Evolutionary conservation across 2,329 filamentous ascomycete species (phyloP).

Genomic region (Fusarium tuaranense): DNA sequence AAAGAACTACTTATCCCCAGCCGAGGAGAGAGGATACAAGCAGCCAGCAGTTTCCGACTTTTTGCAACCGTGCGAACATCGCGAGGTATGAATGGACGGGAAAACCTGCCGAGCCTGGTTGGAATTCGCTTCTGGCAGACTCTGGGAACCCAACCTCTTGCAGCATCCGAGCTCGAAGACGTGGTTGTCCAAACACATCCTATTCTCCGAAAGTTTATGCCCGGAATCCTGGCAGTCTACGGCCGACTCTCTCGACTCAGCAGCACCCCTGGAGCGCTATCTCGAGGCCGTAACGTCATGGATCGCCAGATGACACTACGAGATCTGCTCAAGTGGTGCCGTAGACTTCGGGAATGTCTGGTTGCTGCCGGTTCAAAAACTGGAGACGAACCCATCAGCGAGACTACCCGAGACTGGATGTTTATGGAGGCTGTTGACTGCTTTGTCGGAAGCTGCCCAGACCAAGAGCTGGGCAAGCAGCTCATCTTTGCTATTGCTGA

Average conservation of each 20-base stretch:
- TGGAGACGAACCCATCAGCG: slow-evolving; percentile 77
- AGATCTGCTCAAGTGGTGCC: slow-evolving; percentile 93
- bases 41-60: slow-evolving; percentile 86
- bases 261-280: slow-evolving; percentile 54
- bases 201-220: slow-evolving; percentile 71
- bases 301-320: slow-evolving; percentile 73
- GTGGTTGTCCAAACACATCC: slow-evolving; percentile 81
- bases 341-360: slow-evolving; percentile 77
- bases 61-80: slow-evolving; percentile 91
- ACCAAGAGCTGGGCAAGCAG: slow-evolving; percentile 67
- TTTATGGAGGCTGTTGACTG: slow-evolving; percentile 95
- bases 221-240: slow-evolving; percentile 71
- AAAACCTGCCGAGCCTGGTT: slow-evolving; percentile 79
- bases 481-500: slow-evolving; percentile 81
- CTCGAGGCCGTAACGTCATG: slow-evolving; percentile 56
- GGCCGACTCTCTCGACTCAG: slow-evolving; percentile 64
- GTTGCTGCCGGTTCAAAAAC: slow-evolving; percentile 70
- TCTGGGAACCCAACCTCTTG: slow-evolving; percentile 75
- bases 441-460: slow-evolving; percentile 85
- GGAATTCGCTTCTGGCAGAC: slow-evolving; percentile 88
- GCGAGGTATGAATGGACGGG: slow-evolving; percentile 73
- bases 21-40: slow-evolving; percentile 86
- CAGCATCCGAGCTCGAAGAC: slow-evolving; percentile 76
- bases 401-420: slow-evolving; percentile 81
- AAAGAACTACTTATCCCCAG: slow-evolving; percentile 92